phyloP scores from a whole-genome alignment of 2,329 filamentous ascomycete genomes.

The Verticillium isaacii region DNA sequence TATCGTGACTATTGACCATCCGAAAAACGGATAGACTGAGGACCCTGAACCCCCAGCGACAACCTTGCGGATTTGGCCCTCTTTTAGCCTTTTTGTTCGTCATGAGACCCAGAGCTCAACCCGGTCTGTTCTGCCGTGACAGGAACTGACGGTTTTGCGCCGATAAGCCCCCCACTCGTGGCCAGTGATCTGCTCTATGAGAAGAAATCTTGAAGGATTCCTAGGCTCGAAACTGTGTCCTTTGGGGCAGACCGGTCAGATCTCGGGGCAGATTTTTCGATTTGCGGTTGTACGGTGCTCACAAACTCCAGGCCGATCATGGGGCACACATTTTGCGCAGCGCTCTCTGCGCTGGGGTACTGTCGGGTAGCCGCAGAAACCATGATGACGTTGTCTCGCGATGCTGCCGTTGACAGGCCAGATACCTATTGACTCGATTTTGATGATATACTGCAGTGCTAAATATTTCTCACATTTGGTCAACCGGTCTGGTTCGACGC shows the following conservation, averaged over 20 bases:
- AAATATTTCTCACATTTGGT: neutral
- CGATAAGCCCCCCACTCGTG: neutral
- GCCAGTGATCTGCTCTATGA: neutral
- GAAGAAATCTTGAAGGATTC: neutral
- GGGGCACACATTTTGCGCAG: neutral
- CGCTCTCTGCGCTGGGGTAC: neutral
- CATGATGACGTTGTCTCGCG: constrained; percentile 24
- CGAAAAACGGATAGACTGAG: neutral
- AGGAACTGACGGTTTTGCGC: neutral
- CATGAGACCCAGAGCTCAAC: neutral
- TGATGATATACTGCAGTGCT: neutral
- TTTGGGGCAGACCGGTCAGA: neutral
- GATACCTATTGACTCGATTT: constrained; percentile 32
- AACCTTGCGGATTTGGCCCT: neutral
- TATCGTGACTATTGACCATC: neutral
- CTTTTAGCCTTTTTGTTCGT: neutral
- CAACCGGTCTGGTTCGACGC: neutral
- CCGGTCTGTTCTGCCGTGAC: neutral
- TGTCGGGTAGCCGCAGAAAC: constrained; percentile 31
- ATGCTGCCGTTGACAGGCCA: constrained; percentile 17
- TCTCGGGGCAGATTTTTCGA: neutral
- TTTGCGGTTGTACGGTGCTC: neutral
- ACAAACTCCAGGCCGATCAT: neutral
- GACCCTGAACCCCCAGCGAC: no score
- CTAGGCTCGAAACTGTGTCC: neutral